phyloP scores from a whole-genome alignment of 2,329 filamentous ascomycete genomes.

The Mollisia scopiformis region DNA sequence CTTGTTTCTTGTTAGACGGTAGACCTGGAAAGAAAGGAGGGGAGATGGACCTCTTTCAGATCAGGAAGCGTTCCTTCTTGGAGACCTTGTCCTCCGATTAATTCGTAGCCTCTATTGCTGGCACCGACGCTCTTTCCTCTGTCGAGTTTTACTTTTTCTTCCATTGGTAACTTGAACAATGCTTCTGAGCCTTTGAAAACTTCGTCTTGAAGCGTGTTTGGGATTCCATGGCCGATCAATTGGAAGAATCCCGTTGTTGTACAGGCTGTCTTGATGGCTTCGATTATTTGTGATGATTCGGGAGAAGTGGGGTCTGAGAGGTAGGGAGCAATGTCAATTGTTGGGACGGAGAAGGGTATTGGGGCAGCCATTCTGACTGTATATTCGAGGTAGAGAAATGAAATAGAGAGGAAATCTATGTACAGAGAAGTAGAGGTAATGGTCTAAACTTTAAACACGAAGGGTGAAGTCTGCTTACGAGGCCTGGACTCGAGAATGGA shows the following conservation, averaged over 20 bases:
- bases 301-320: conserved; percentile 20
- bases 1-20: conserved; percentile 8
- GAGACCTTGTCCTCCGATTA: conserved; percentile 48
- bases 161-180: conserved; percentile 51
- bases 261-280: conserved; percentile 46
- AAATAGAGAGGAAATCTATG: too few species aligned
- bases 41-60: conserved; percentile 43
- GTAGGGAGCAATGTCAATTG: conserved; percentile 28
- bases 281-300: conserved; percentile 30
- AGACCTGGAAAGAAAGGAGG: neutral
- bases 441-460: neutral
- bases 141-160: conserved; percentile 47
- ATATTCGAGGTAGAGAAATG: too few species aligned
- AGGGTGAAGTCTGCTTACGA: neutral
- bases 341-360: conserved; percentile 19
- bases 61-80: conserved; percentile 48
- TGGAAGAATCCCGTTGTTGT: conserved; percentile 56
- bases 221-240: conserved; percentile 49
- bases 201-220: conserved; percentile 41
- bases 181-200: conserved; percentile 44
- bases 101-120: conserved; percentile 52
- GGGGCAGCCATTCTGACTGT: conserved; percentile 4
- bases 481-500: neutral
- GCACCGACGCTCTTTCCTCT: conserved; percentile 40
- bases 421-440: neutral